Percentiles rank a stretch among this genome's conserved stretches.
phyloP scores from a whole-genome alignment of 2,329 filamentous ascomycete species.

The Fusarium liriodendri region DNA sequence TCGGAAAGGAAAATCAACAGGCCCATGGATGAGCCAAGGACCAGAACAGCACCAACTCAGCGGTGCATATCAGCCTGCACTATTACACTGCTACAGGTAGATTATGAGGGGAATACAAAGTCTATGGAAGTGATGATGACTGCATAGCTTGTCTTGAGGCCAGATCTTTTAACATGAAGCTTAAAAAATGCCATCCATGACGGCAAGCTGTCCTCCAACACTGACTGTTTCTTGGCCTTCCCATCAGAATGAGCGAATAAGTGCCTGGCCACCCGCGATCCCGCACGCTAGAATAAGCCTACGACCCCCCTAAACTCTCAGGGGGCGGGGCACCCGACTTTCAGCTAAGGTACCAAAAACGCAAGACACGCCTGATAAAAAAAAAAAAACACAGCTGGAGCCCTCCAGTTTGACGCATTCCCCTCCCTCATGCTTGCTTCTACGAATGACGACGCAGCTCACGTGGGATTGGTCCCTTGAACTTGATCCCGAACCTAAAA shows the following conservation, averaged over 20 bases:
- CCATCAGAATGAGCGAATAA: not conserved
- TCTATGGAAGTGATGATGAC: not conserved
- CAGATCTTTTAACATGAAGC: not conserved
- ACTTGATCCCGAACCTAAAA: not conserved
- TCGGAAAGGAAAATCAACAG: conserved; percentile 17
- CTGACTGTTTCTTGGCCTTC: not conserved
- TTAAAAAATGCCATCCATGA: not conserved
- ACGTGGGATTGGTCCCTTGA: conserved; percentile 18
- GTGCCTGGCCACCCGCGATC: not conserved
- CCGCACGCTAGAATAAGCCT: not conserved
- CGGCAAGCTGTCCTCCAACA: not conserved
- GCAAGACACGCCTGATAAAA: not conserved
- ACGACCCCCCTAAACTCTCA: conserved; percentile 7
- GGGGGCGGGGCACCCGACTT: conserved; percentile 13
- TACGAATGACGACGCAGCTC: conserved; percentile 25
- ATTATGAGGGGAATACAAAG: not conserved
- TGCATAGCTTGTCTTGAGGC: not conserved
- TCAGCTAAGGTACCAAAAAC: not conserved
- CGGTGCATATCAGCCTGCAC: not conserved
- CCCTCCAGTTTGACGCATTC: not conserved
- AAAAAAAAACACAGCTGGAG: not conserved
- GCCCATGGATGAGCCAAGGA: not conserved
- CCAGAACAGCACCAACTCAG: not conserved
- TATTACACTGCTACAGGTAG: not conserved
- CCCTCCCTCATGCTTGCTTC: conserved; percentile 12